Evolutionary conservation across 2,329 filamentous ascomycete genomes (phyloP), one percentile per base, ranked within the genome.

Genomic region (Trichoderma hamatum): DNA sequence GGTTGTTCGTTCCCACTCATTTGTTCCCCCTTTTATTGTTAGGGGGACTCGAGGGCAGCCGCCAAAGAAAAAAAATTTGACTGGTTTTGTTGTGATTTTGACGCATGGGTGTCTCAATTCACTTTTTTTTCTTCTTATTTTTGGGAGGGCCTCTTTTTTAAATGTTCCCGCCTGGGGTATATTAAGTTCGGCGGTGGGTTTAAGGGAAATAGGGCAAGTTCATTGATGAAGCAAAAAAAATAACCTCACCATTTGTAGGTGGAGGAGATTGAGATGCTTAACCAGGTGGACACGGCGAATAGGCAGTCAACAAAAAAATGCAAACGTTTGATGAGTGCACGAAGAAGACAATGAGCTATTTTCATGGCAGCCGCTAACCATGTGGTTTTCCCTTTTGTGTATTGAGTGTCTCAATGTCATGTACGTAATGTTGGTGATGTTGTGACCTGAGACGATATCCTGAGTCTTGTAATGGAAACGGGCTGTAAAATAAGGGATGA

Each of bases 1-100:
- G 30, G 64, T 66, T 74, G 73, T 75, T 36, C 69, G 72, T 74
- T 73, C 70, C 70, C 70, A 67, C 70, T 69, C 54, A 60, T 66
- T 72, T 68, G 72, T 72, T 67, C 72, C 71, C 74, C 58, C 55
- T 24, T 49, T 49, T 43, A 19, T 43, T 43, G 3, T 51, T 54
- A 9, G 61, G 54, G 68, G 32, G 28, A 51, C 68, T 65, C 61
- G 46, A 60, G 61, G 68, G 59, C 60, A 65, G 54, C 43, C 54
- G 30, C 46, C 46, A 69, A 55, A 54, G 65, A 63, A 43, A n/a
- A 43, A 67, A 60, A 54, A 62, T 49, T 24, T 65, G 61, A 65
- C 60, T 69, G 60, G 67, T 63, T 69, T 69, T 66, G 67, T 59
- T 69, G 67, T 69, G 67, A 69, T 65, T 43, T 69, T 66, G 67